Evolutionary conservation across 306 rosid species (phyloP), one percentile per base, ranked within the genome.

Genomic region (Pueraria montana): DNA sequence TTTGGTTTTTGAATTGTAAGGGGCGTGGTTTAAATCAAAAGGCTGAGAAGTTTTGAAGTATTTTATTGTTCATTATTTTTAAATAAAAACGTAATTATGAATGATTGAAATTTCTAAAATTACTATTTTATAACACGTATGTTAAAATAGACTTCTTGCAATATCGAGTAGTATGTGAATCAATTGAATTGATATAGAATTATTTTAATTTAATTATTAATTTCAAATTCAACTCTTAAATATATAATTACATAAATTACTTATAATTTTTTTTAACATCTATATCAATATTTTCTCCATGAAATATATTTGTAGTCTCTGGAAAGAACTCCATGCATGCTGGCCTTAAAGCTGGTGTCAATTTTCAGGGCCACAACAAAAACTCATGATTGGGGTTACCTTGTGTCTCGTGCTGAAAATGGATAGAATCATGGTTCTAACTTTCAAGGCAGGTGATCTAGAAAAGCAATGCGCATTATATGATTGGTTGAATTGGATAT

Each of bases 401-500:
- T 18, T 36, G 61, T 45, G 42, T 36, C 32, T 72, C 3, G 23
- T 4, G 36, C 58, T 4, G 10, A 27, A 18, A 32, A 20, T 18
- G 42, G 53, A 34, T 34, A 55, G 79, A 74, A 20, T 55, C 30
- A 43, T n/a, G 7, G 0, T 77, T 45, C 46, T 27, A 12, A 45
- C 9, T 38, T 38, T 46, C 34, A 6, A 52, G 6, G 16, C 38
- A 34, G 38, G 38, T 34, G 38, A 34, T 34, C 5, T 34, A 40
- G 23, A n/a, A 24, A 16, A 23, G 43, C 70, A 24, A 53, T 59
- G 26, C 11, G 72, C 8, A 24, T 61, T 23, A 17, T 13, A 43
- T 75, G 79, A 75, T 70, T 70, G 58, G 16, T 77, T 77, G 20
- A 27, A 26, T 62, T 27, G 58, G 6, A 43, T 3, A n/a, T 11